phyloP scores from a whole-genome alignment of 2,329 filamentous ascomycete genomes.

The Fusarium sp. region DNA sequence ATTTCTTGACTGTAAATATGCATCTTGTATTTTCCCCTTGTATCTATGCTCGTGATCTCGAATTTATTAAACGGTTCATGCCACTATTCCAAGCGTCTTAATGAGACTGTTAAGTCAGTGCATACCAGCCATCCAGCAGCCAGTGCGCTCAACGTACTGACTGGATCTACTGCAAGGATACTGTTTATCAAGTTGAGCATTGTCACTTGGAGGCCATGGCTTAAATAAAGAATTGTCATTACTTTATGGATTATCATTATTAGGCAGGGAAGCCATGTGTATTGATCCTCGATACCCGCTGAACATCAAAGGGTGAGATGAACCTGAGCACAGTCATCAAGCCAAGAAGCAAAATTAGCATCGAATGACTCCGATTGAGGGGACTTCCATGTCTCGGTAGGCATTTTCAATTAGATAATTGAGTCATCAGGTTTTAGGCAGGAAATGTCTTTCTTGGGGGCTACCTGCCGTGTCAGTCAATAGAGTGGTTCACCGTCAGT shows the following conservation, averaged over 20 bases:
- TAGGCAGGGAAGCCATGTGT: not conserved
- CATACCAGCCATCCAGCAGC: not conserved
- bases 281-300: not conserved
- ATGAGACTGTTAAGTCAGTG: not conserved
- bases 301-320: not conserved
- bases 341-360: not conserved
- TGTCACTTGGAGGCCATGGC: not conserved
- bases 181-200: constrained; percentile 3
- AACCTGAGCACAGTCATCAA: not conserved
- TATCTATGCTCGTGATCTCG: not conserved
- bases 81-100: not conserved
- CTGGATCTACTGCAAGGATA: constrained; percentile 7
- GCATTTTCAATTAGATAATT: not conserved
- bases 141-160: not conserved
- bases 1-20: constrained; percentile 36
- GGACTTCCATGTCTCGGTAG: not conserved
- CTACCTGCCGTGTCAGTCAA: not conserved
- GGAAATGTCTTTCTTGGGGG: not conserved
- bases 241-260: not conserved
- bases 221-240: constrained; percentile 3
- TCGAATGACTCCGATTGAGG: not conserved
- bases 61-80: not conserved
- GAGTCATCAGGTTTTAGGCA: constrained; percentile 4
- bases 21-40: not conserved
- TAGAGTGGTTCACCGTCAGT: not conserved